A percentile compares a stretch with the other conserved stretches of the same genome.
phyloP scores from a whole-genome alignment of 1,284 basidiomycete genomes.

The Heterobasidion annosum region DNA sequence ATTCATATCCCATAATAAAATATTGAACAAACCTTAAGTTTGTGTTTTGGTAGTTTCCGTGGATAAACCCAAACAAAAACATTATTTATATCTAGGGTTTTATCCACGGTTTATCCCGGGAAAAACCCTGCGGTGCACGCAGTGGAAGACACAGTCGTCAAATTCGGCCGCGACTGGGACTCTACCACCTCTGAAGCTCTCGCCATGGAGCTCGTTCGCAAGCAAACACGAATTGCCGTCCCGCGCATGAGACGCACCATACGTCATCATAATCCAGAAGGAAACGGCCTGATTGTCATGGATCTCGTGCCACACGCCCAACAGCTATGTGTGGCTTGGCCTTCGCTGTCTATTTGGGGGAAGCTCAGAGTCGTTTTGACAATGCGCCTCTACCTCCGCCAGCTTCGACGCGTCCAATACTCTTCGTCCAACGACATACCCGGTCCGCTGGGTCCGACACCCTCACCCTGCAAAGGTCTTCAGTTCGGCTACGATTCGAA shows the following conservation, averaged over 20 bases:
- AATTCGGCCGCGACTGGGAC: background rate
- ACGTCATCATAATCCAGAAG: background rate
- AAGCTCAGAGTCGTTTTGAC: background rate
- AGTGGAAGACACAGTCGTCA: background rate
- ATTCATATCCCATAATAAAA: no score
- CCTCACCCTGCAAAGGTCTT: background rate
- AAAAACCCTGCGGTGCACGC: no score
- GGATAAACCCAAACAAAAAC: no score
- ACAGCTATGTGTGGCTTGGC: background rate
- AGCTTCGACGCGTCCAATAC: background rate
- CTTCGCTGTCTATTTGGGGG: background rate
- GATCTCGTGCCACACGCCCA: background rate
- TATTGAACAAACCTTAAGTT: no score
- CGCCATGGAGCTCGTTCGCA: background rate
- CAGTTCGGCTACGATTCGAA: background rate
- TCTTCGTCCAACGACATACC: background rate
- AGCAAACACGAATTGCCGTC: background rate
- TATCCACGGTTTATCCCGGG: no score
- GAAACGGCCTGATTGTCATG: background rate
- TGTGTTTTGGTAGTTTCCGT: no score
- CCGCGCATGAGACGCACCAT: background rate
- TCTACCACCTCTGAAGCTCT: background rate
- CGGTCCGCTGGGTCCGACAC: background rate
- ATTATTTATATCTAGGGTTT: no score
- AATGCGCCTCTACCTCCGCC: background rate